phyloP scores from a whole-genome alignment of 768 basidiomycete genomes.

The Hypholoma sublateritium region DNA sequence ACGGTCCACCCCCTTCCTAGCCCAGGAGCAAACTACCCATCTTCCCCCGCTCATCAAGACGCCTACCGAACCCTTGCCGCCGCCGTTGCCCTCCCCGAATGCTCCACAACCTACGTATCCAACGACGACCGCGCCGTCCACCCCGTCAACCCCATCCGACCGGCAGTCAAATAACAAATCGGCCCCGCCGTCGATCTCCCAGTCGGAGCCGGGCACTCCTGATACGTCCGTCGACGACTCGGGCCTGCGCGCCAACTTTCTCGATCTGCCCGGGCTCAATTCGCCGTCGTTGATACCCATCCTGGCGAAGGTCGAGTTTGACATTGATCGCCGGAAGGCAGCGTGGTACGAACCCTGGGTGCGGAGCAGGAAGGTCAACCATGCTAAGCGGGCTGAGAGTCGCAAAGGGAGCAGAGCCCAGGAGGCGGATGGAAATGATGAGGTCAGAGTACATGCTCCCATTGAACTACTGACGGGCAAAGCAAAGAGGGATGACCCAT shows the following conservation, averaged over 20 bases:
- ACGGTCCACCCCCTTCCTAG: conserved; percentile 42
- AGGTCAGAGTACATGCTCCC: conserved; percentile 31
- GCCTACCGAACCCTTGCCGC: conserved; percentile 20
- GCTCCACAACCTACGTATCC: conserved; percentile 33
- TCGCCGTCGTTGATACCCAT: conserved; percentile 74
- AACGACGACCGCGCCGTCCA: conserved; percentile 49
- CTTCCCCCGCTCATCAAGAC: conserved; percentile 51
- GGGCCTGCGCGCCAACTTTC: conserved; percentile 41
- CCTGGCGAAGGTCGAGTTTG: conserved; percentile 93
- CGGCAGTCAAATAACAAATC: conserved; percentile 47
- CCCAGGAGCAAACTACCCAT: conserved; percentile 28
- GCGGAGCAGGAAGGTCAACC: conserved; percentile 59
- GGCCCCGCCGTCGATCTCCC: conserved; percentile 39
- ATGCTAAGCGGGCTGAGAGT: conserved; percentile 57
- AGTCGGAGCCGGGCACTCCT: conserved; percentile 51
- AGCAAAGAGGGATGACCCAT: conserved; percentile 39
- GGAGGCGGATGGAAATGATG: conserved; percentile 17
- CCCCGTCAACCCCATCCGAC: conserved; percentile 55
- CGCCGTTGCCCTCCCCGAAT: conserved; percentile 5
- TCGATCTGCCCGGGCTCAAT: conserved; percentile 66
- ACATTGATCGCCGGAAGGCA: conserved; percentile 80
- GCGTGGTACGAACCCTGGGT: conserved; percentile 88
- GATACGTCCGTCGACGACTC: conserved; percentile 46
- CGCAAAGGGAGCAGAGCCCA: conserved; percentile 31
- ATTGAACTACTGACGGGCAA: conserved; percentile 54